phyloP scores from a whole-genome alignment of 306 rosid genomes.

The Vigna hirtella region DNA sequence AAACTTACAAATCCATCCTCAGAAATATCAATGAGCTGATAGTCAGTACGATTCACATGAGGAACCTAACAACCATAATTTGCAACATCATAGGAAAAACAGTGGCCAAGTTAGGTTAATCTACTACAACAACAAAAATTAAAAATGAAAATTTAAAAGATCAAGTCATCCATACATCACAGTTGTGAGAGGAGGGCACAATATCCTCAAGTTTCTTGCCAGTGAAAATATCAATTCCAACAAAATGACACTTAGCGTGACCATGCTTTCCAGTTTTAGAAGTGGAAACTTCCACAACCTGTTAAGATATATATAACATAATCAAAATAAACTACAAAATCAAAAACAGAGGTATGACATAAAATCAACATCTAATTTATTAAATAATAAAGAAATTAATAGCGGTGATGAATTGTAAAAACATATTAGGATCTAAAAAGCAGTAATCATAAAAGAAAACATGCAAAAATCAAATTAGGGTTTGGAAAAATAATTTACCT shows the following conservation, averaged over 20 bases:
- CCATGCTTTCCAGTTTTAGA: constrained; percentile 57
- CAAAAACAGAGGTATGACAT: background rate
- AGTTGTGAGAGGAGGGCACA: constrained; percentile 79
- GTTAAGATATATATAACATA: background rate
- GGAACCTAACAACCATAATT: constrained; percentile 58
- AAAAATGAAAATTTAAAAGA: background rate
- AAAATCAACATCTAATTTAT: background rate
- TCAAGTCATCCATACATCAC: constrained; percentile 56
- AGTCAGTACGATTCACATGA: constrained; percentile 75
- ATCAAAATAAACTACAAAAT: background rate
- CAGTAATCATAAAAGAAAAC: background rate
- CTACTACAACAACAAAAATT: background rate
- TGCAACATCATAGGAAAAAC: background rate
- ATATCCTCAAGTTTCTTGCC: constrained; percentile 78
- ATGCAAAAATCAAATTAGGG: background rate
- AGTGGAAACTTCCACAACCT: constrained; percentile 58
- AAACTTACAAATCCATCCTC: constrained; percentile 71
- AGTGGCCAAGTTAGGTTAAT: background rate
- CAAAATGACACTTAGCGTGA: constrained; percentile 75
- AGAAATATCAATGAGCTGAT: constrained; percentile 58
- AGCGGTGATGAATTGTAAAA: background rate
- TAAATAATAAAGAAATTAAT: background rate
- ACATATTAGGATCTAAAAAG: constrained; percentile 5
- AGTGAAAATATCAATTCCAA: constrained; percentile 74
- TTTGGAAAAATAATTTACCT: constrained; percentile 40